A percentile compares a stretch with the other conserved stretches of the same genome.
Evolutionary conservation across 257 asterid genomes (phyloP).

Genomic region (Galeopsis tetrahit): DNA sequence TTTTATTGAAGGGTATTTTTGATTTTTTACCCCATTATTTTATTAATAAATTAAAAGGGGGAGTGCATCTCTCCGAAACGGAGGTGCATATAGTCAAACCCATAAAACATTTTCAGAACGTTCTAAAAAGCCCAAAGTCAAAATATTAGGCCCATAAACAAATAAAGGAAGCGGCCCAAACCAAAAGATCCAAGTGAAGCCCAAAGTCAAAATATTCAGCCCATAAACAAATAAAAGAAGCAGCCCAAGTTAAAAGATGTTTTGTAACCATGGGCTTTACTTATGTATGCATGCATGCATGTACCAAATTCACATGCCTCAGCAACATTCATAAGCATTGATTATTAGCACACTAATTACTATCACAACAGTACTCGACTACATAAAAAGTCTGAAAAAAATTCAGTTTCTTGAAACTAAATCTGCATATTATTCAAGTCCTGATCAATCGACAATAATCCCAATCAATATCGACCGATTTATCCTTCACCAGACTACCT

Average conservation of each 20-base stretch:
- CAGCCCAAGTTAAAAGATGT: too few species aligned
- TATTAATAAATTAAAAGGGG: too few species aligned
- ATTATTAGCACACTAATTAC: slow-evolving; percentile 1
- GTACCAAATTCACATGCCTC: neutral
- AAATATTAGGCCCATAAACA: neutral
- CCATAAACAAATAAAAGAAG: neutral
- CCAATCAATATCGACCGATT: slow-evolving; percentile 9
- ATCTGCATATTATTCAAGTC: slow-evolving; percentile 30
- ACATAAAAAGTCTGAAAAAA: slow-evolving; percentile 10
- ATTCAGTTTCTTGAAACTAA: slow-evolving; percentile 24
- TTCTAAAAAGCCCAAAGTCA: neutral
- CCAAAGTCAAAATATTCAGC: too few species aligned
- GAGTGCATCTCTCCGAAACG: too few species aligned
- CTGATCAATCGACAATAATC: slow-evolving; percentile 29
- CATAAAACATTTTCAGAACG: too few species aligned
- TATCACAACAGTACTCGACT: slow-evolving; percentile 9
- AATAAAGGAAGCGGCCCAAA: neutral
- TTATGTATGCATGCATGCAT: neutral
- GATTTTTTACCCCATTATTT: too few species aligned
- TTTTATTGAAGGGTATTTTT: too few species aligned
- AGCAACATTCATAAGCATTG: neutral
- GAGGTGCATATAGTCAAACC: too few species aligned
- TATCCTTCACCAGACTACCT: slow-evolving; percentile 24
- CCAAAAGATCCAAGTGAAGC: neutral
- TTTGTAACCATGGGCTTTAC: neutral